Percentiles rank a stretch among this genome's conserved stretches.
Evolutionary conservation across 768 basidiomycete genomes (phyloP).

Genomic region (Leccinum boreale): DNA sequence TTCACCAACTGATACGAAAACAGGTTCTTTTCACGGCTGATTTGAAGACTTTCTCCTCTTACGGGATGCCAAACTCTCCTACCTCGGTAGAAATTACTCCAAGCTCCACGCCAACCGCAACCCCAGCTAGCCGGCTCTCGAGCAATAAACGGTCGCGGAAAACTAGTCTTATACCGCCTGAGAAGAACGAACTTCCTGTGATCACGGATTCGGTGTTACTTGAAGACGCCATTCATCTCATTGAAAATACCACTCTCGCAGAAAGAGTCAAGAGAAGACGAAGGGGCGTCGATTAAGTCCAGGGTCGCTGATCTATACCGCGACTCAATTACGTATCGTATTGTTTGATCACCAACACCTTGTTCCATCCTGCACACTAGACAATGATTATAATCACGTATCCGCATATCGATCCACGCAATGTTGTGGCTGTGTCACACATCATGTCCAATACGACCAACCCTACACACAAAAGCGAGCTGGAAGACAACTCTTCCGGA

Average conservation of each 20-base stretch:
- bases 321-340: not conserved
- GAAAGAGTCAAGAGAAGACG: slow-evolving; percentile 45
- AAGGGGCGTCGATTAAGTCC: slow-evolving; percentile 4
- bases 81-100: slow-evolving; percentile 9
- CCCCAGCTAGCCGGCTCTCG: slow-evolving; percentile 30
- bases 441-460: slow-evolving; percentile 35
- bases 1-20: not conserved
- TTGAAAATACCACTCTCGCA: slow-evolving; percentile 27
- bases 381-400: no score
- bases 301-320: not conserved
- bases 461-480: slow-evolving; percentile 37
- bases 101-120: slow-evolving; percentile 26
- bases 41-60: slow-evolving; percentile 60
- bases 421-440: slow-evolving; percentile 18
- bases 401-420: no score
- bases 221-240: not conserved
- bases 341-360: no score
- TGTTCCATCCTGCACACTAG: not conserved
- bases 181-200: slow-evolving; percentile 11
- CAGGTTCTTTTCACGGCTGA: slow-evolving; percentile 78
- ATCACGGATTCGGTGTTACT: not conserved
- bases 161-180: slow-evolving; percentile 4
- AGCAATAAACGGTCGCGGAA: slow-evolving; percentile 34
- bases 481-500: slow-evolving; percentile 30
- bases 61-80: slow-evolving; percentile 41